These are phyloP conservation scores for Alternaria ethzedia DNA, from an alignment of 2,329 filamentous ascomycete genomes.

Conservation along the genomic window DNA sequence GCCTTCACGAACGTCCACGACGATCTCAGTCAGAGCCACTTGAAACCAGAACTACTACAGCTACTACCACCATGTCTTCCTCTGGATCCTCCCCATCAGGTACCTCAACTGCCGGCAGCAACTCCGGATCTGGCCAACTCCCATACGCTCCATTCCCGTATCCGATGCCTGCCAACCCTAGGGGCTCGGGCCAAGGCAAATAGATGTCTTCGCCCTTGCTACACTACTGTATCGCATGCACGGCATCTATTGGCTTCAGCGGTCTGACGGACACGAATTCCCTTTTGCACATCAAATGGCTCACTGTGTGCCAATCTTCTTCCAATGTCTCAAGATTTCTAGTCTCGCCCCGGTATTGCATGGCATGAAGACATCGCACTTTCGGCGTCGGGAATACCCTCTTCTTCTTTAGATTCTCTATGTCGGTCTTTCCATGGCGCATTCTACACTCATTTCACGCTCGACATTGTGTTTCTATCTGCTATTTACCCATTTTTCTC, in stretches of 20 bases:
- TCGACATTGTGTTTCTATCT: neutral
- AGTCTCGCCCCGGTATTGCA: neutral
- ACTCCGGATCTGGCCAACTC: constrained; percentile 39
- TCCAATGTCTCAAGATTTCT: neutral
- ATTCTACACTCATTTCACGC: neutral
- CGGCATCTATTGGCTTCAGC: neutral
- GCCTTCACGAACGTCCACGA: constrained; percentile 21
- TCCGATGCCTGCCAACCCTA: constrained; percentile 40
- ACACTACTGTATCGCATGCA: neutral
- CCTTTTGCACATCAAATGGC: neutral
- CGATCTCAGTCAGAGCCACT: constrained; percentile 24
- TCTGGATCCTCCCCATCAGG: constrained; percentile 39
- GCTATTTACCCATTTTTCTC: neutral
- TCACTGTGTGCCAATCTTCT: neutral
- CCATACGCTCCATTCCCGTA: constrained; percentile 48
- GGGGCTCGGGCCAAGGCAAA: constrained; percentile 28
- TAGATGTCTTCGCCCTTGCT: constrained; percentile 13
- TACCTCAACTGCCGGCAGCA: constrained; percentile 40
- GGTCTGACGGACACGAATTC: neutral
- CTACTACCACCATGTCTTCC: constrained; percentile 39
- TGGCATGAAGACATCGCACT: constrained; percentile 12
- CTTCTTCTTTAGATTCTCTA: constrained; percentile 3
- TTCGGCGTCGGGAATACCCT: constrained; percentile 14
- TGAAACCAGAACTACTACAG: neutral
- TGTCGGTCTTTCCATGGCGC: neutral